Base-by-base conservation (phyloP, 2,329 filamentous ascomycete genomes). In the Nothophaeocryptopus gaeumannii region DNA sequence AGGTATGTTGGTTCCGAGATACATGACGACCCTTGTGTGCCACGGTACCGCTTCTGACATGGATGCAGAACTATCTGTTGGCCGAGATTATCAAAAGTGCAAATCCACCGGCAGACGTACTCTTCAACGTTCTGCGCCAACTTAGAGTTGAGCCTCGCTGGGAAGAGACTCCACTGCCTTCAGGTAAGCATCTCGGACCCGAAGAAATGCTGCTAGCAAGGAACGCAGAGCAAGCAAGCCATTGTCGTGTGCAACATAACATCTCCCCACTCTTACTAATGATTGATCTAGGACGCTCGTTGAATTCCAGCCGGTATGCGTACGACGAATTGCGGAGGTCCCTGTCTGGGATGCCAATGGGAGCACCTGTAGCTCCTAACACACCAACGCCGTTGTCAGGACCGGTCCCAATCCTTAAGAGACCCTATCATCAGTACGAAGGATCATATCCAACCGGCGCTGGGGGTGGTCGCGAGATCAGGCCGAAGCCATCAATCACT, bases 61-160 rank as follows among this genome's bases (percentile, higher is more conserved):
- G 50, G 48, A 43, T 53, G 15, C 55, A 70, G 66, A 65, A 68
- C 51, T 64, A 66, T 39, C 64, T 80, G 49, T 70, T 80, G 56
- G 72, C 76, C 58, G 77, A 80, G 62, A 73, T 77, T 55, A 68
- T 80, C 58, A 80, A 77, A 62, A 68, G 68, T 36, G 70, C 71
- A 49, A 65, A 68, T 37, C 67, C 77, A 47, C 67, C 72, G 36
- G 70, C 73, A 40, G 67, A 70, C 54, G 63, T 68, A 38, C 66
- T 77, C 48, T 68, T 74, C 55, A 64, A 70, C 48, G 64, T 75
- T 55, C 69, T 78, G 55, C 67, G 68, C 53, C 70, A 74, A 45
- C 59, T 63, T 50, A 68, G 70, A 55, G 66, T 75, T 54, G 67
- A 70, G 57, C 75, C 74, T 48, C 67, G 67, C 58, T 79, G 76